Conservation (phyloP, 129 eudicot species). For the Pulicaria dysenterica region DNA sequence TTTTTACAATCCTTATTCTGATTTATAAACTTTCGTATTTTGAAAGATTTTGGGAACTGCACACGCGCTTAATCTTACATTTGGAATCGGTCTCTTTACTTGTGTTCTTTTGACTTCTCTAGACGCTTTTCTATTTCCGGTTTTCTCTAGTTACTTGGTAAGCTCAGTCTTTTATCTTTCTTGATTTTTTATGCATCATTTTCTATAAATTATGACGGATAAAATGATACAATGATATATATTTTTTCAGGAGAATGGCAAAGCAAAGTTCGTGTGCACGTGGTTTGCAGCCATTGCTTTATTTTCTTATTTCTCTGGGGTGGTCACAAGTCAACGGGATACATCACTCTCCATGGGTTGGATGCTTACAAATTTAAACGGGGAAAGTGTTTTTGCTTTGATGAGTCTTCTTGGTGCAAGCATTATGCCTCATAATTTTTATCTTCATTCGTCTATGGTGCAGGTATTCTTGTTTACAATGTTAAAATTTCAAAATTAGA, state of each 20-base stretch:
- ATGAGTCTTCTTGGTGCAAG: slow-evolving; percentile 94
- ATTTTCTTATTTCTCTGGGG: slow-evolving; percentile 59
- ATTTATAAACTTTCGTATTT: slow-evolving; percentile 6
- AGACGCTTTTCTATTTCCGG: slow-evolving; percentile 72
- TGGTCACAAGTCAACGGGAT: slow-evolving; percentile 65
- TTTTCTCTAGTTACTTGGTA: slow-evolving; percentile 68
- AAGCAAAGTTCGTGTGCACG: slow-evolving; percentile 58
- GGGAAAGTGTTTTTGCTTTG: slow-evolving; percentile 79
- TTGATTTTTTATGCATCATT: not conserved
- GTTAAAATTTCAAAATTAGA: not conserved
- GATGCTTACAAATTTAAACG: slow-evolving; percentile 52
- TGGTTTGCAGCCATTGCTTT: slow-evolving; percentile 56
- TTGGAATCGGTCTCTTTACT: slow-evolving; percentile 69
- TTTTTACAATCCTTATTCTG: not conserved
- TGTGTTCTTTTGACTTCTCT: slow-evolving; percentile 79
- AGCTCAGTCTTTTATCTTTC: slow-evolving; percentile 28
- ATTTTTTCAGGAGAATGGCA: slow-evolving; percentile 55
- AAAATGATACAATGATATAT: not conserved
- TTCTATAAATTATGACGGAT: not conserved
- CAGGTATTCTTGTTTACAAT: slow-evolving; percentile 49
- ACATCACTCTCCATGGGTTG: slow-evolving; percentile 53
- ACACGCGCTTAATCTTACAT: slow-evolving; percentile 68
- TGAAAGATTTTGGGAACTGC: slow-evolving; percentile 83
- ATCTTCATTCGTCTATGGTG: slow-evolving; percentile 86
- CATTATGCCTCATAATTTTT: slow-evolving; percentile 93